Evolutionary conservation across 192 early-diverging fungal genomes (phyloP), one percentile per base, ranked within the genome.

Genomic region (Coemansia sp.): DNA sequence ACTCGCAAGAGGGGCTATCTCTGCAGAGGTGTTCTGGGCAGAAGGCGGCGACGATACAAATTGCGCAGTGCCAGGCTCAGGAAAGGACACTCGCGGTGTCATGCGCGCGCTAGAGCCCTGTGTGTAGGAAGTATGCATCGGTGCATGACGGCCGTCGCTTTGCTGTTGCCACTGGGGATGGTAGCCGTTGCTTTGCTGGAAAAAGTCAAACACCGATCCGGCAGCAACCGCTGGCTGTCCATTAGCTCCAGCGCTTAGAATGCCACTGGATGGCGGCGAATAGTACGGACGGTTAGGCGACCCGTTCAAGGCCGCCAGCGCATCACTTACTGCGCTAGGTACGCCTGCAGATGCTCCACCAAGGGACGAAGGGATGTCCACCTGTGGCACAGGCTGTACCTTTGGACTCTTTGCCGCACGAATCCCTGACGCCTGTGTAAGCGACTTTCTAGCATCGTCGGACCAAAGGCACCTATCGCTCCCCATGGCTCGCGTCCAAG

Each of bases 401-500:
- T 17, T 57, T 34, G 55, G 55, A 32, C 33, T 63, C n/a, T 45
- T 71, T 40, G 61, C 36, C 2, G 36, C 55, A 52, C 49, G 49
- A 19, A 25, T 20, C 9, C 23, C 49, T 7, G 49, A 52, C 20
- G 22, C 5, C 13, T 53, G 55, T 22, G 59, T 1, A 35, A 41
- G 17, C 11, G 55, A 57, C 34, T 36, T 57, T 57, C 55, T 34
- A 2, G 76, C 65, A 14, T 66, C 68, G 10, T 79, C 65, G 0
- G 71, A 73, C 76, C 76, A 79, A 32, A 64, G 8, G 43, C 76
- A 79, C 17, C 45, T 25, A 2, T 66, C 64, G 20, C 59, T 74
- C 7, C 84, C 84, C 36, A 88, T 63, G 15, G 73, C 83, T 0
- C 70, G 59, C 20, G 66, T 64, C 95, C 95, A 97, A 3, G 84